Conservation (phyloP, 1,284 basidiomycete genomes). For the Volvariella surrecta region DNA sequence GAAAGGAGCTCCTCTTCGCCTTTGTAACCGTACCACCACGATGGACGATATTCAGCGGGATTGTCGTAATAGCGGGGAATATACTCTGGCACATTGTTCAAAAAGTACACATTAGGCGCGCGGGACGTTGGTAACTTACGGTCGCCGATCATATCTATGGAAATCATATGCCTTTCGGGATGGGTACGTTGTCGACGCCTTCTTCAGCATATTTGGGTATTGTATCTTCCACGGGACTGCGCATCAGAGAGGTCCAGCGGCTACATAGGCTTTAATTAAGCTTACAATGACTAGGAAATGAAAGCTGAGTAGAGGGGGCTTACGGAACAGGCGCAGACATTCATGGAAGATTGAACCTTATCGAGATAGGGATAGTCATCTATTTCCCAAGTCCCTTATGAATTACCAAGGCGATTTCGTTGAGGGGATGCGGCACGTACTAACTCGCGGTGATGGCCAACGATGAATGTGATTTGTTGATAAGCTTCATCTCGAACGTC, state of each 20-base stretch:
- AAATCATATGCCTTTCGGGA: constrained; percentile 25
- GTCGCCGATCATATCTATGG: constrained; percentile 42
- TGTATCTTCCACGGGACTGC: constrained; percentile 23
- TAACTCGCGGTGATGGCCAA: constrained; percentile 22
- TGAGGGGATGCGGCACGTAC: neutral
- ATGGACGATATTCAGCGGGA: constrained; percentile 23
- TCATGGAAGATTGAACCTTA: constrained; percentile 39
- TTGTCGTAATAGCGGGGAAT: constrained; percentile 25
- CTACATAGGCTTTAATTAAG: constrained; percentile 12
- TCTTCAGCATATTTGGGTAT: constrained; percentile 22
- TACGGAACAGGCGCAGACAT: constrained; percentile 37
- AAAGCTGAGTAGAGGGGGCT: constrained; percentile 13
- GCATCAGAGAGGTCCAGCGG: constrained; percentile 22
- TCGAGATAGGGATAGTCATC: constrained; percentile 36
- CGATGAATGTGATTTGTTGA: constrained; percentile 32
- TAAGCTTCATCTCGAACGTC: constrained; percentile 40
- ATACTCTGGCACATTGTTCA: constrained; percentile 19
- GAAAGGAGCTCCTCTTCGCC: constrained; percentile 29
- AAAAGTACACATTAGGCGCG: neutral
- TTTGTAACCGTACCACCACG: constrained; percentile 23
- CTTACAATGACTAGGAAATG: constrained; percentile 4
- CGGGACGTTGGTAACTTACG: constrained; percentile 26
- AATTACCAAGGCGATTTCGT: neutral
- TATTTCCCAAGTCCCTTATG: constrained; percentile 7
- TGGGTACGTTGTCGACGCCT: constrained; percentile 17